Conservation (phyloP, 805 yeast species). For the Yarrowia sp. region DNA sequence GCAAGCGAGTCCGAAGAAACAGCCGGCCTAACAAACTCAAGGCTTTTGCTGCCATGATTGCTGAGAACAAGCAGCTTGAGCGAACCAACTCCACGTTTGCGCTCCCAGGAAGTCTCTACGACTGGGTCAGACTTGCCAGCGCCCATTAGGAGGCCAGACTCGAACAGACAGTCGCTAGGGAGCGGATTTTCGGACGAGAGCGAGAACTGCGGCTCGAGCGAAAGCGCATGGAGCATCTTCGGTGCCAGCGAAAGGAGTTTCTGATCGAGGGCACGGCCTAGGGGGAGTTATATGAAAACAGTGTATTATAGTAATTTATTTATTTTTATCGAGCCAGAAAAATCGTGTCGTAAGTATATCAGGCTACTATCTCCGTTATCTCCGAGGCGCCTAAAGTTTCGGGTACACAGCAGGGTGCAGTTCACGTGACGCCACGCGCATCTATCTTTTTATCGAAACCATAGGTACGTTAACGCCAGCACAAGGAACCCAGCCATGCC, state of each 20-base stretch:
- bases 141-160: not conserved
- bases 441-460: not conserved
- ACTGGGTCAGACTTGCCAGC: not conserved
- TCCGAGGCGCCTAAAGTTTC: not conserved
- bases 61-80: not conserved
- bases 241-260: not conserved
- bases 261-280: not conserved
- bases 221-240: not conserved
- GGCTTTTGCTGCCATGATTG: not conserved
- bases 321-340: too few species aligned
- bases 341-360: too few species aligned
- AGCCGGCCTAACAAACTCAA: not conserved
- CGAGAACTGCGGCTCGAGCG: not conserved
- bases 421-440: conserved; percentile 17
- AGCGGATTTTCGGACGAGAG: not conserved
- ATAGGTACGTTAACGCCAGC: not conserved
- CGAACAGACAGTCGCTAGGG: not conserved
- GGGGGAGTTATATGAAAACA: not conserved
- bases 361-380: not conserved
- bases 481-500: not conserved
- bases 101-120: not conserved
- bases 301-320: not conserved
- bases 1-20: not conserved
- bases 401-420: not conserved
- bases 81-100: not conserved